These are phyloP conservation scores for Lobosporangium transversale DNA, from an alignment of 192 early-diverging fungal genomes.

Conservation along the genomic window DNA sequence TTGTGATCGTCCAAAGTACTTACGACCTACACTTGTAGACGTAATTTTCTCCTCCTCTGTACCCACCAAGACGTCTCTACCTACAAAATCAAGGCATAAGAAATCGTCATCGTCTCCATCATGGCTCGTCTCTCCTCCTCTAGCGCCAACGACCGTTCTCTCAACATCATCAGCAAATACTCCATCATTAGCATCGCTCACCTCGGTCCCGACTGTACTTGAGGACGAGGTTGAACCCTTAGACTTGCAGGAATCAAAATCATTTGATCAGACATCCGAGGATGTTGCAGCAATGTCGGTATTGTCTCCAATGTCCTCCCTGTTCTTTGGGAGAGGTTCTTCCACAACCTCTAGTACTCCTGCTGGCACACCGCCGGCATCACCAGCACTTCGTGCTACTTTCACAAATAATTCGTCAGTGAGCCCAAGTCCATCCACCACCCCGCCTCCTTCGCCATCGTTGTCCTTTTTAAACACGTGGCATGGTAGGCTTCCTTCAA, in stretches of 20 bases:
- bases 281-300: background rate
- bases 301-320: background rate
- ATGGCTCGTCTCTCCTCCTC: conserved; percentile 15
- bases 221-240: conserved; percentile 38
- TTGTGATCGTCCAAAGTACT: conserved; percentile 22
- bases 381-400: conserved; percentile 22
- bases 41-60: conserved; percentile 3
- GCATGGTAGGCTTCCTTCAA: conserved; percentile 26
- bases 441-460: conserved; percentile 39
- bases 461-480: conserved; percentile 35
- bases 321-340: conserved; percentile 24
- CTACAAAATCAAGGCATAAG: conserved; percentile 30
- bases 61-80: background rate
- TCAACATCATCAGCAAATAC: conserved; percentile 7
- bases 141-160: conserved; percentile 4
- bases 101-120: conserved; percentile 44
- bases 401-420: background rate
- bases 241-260: conserved; percentile 3
- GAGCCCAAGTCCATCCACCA: conserved; percentile 31
- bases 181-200: conserved; percentile 8
- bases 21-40: background rate
- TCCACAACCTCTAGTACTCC: conserved; percentile 22
- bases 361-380: conserved; percentile 35
- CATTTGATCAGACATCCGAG: background rate
- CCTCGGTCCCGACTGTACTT: conserved; percentile 9